These are phyloP conservation scores for Closterium sp. DNA, from an alignment of 139 green algal genomes.

Conservation along the genomic window DNA sequence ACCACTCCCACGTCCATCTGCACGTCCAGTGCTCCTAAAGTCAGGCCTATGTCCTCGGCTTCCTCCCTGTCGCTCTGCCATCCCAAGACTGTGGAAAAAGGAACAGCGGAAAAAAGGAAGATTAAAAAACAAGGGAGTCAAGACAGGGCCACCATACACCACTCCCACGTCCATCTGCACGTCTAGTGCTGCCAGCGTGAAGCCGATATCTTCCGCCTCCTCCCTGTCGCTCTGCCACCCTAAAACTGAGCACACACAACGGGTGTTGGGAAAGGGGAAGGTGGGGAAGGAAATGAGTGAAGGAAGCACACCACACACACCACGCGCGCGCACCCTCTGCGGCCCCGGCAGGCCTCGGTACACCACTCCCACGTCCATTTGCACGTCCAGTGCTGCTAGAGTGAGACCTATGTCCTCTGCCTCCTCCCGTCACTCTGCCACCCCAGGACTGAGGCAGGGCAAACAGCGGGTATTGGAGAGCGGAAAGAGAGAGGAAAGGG, in stretches of 20 bases:
- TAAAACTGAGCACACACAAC: slow-evolving; percentile 20
- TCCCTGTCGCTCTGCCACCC: slow-evolving; percentile 38
- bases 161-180: slow-evolving; percentile 3
- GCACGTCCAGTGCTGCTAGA: slow-evolving; percentile 17
- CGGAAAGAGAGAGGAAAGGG: no score
- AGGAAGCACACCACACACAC: no score
- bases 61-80: slow-evolving; percentile 32
- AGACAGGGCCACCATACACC: slow-evolving; percentile 35
- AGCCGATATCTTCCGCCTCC: slow-evolving; percentile 21
- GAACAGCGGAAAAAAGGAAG: no score
- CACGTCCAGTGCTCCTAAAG: slow-evolving; percentile 19
- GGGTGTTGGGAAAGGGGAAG: no score
- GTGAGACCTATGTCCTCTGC: slow-evolving; percentile 26
- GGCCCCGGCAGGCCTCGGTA: slow-evolving; percentile 1
- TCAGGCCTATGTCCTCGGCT: slow-evolving; percentile 20
- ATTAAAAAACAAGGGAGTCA: no score
- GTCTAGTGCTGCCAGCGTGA: slow-evolving; percentile 16
- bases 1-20: slow-evolving; percentile 16
- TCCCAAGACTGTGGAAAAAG: slow-evolving; percentile 28
- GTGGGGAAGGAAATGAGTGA: no score
- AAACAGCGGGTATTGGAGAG: no score
- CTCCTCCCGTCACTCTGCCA: slow-evolving; percentile 26
- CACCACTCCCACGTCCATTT: slow-evolving; percentile 13
- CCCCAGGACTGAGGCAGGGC: slow-evolving; percentile 42
- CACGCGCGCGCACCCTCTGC: no score